Base-by-base conservation (phyloP, 2,329 filamentous ascomycete species). In the Dryadomyces quercus-mongolicae region DNA sequence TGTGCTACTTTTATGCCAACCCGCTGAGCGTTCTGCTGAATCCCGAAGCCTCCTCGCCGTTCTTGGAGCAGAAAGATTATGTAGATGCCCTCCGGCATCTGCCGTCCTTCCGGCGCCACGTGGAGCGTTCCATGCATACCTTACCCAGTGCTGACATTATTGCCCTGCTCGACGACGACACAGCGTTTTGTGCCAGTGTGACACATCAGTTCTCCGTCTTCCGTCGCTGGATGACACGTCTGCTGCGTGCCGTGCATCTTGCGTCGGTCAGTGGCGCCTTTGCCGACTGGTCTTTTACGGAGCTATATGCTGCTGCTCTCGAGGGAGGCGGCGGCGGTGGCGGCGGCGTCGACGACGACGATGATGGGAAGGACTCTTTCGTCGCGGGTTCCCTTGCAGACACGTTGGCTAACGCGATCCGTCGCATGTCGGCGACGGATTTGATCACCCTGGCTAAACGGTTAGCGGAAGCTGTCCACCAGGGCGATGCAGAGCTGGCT, bases 1-100 rank as follows among this genome's bases (percentile, higher is more conserved):
- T 94, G 87, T 88, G 84, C 55, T 86, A 90, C 65, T 92, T 88
- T 63, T 92, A 88, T 61, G 85, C 85, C 43, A 92, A 90, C 60
- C 80, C 85, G 1, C 71, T 90, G 3, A 88, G 82, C 57, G 66
- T 88, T 4, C 74, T 92, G 38, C 67, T 82, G 10, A 69, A 70
- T n/a, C 58, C 62, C 16, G 58, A 64, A 15, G 54, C 71, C 3
- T 12, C 54, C 1, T 5, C 5, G 1, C 7, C 5, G 1, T 40
- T 51, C 12, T 54, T 60, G 2, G n/a, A 40, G 6, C 74, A 84
- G 51, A 62, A 70, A 1, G 78, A 85, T 56, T 84, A 88, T 59
- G 66, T 85, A 8, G 80, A 88, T 60, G 82, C 84, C 12, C 67
- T 87, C 8, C 79, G 87, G 40, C 84, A 78, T 55, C 68, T 88